These are phyloP conservation scores for Naganishia vaughanmartiniae DNA, from an alignment of 768 basidiomycete genomes.

Conservation along the genomic window DNA sequence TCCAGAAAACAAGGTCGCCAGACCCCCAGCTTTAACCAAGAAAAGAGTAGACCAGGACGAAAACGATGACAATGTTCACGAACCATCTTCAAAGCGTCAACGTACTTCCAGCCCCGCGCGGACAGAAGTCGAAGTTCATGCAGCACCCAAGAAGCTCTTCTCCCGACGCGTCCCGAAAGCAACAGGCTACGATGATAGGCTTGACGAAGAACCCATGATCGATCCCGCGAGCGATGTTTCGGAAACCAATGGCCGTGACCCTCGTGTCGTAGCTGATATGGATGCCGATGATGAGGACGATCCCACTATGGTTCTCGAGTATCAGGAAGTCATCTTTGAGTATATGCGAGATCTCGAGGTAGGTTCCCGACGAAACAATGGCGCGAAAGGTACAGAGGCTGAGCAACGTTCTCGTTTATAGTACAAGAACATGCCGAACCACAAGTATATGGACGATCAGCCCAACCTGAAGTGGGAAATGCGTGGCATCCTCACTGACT, in stretches of 20 bases:
- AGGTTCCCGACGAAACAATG: slow-evolving; percentile 32
- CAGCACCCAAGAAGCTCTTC: slow-evolving; percentile 8
- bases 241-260: slow-evolving; percentile 54
- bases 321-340: slow-evolving; percentile 86
- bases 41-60: slow-evolving; percentile 15
- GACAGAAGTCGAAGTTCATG: slow-evolving; percentile 7
- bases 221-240: slow-evolving; percentile 38
- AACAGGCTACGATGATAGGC: slow-evolving; percentile 50
- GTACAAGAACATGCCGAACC: slow-evolving; percentile 74
- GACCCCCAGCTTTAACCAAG: neutral
- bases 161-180: slow-evolving; percentile 10
- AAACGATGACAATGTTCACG: slow-evolving; percentile 7
- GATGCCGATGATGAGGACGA: slow-evolving; percentile 89
- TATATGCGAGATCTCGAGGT: slow-evolving; percentile 88
- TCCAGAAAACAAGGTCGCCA: neutral
- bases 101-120: slow-evolving; percentile 23
- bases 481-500: slow-evolving; percentile 84
- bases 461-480: slow-evolving; percentile 82
- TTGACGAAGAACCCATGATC: slow-evolving; percentile 40
- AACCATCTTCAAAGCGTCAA: slow-evolving; percentile 30
- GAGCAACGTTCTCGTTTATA: slow-evolving; percentile 45
- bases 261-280: slow-evolving; percentile 75
- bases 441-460: slow-evolving; percentile 78
- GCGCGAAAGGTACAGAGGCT: neutral
- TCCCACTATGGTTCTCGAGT: slow-evolving; percentile 95